These are phyloP conservation scores for Haematococcus sp. DNA, from an alignment of 139 green algal species.

Conservation along the genomic window DNA sequence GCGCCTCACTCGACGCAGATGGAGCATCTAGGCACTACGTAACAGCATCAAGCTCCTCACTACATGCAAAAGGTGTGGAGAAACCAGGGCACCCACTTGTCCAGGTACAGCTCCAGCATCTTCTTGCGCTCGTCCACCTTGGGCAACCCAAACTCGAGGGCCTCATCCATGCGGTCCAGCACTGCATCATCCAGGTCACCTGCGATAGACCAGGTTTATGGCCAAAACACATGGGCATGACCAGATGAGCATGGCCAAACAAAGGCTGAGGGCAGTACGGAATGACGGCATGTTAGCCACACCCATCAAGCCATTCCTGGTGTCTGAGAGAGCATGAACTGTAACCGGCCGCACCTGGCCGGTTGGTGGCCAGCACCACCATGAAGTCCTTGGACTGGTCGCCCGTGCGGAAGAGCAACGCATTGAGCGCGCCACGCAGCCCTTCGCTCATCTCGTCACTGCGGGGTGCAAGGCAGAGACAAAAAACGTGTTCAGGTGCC, in stretches of 20 bases:
- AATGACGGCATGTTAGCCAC: no score
- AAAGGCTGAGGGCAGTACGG: no score
- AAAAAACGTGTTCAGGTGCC: no score
- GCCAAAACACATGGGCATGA: no score
- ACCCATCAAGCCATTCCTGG: no score
- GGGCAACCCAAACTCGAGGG: slow-evolving; percentile 89
- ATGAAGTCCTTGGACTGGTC: slow-evolving; percentile 74
- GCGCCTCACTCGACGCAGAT: no score
- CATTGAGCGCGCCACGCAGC: slow-evolving; percentile 90
- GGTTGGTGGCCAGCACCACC: slow-evolving; percentile 93
- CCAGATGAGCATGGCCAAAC: no score
- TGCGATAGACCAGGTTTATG: slow-evolving; percentile 15
- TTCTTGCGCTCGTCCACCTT: slow-evolving; percentile 54
- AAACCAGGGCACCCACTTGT: slow-evolving; percentile 56
- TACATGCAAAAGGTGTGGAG: no score
- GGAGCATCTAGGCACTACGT: no score
- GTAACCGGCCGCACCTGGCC: slow-evolving; percentile 66
- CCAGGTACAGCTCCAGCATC: slow-evolving; percentile 87
- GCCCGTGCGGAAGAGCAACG: slow-evolving; percentile 80
- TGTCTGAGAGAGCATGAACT: no score
- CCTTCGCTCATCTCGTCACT: slow-evolving; percentile 85
- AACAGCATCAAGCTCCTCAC: no score
- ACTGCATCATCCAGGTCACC: slow-evolving; percentile 90
- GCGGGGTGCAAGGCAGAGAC: not conserved
- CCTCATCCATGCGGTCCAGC: slow-evolving; percentile 94